Evolutionary conservation across 768 basidiomycete genomes (phyloP).

Genomic region (Kockovaella imperatae): DNA sequence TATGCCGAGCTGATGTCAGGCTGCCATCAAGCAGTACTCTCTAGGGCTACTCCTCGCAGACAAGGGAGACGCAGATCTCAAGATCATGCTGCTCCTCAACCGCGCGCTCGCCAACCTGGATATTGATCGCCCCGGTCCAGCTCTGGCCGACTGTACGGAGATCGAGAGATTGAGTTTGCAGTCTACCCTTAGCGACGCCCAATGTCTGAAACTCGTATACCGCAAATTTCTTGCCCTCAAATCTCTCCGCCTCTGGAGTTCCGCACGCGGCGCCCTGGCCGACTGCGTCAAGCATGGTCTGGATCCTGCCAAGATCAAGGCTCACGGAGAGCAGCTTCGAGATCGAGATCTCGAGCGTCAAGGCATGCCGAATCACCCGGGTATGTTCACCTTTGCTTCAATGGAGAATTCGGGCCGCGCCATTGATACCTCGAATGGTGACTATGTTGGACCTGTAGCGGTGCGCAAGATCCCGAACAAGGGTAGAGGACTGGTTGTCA

Average conservation of each 20-base stretch:
- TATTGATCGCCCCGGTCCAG: not conserved
- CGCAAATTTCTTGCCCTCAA: not conserved
- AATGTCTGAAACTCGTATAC: not conserved
- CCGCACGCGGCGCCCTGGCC: not conserved
- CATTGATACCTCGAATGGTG: too few relatives aligned
- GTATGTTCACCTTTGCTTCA: not conserved
- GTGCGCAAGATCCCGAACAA: not conserved
- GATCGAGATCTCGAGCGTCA: not conserved
- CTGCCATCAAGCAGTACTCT: not conserved
- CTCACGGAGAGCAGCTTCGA: not conserved
- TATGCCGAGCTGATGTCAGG: not conserved
- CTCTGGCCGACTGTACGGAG: conserved; percentile 2
- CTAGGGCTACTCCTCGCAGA: not conserved
- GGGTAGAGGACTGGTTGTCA: conserved; percentile 3
- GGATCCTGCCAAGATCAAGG: not conserved
- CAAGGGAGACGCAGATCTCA: not conserved
- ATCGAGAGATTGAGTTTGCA: not conserved
- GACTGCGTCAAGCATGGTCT: not conserved
- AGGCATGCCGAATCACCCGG: not conserved
- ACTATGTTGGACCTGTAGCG: conserved; percentile 2
- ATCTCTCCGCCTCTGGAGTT: not conserved
- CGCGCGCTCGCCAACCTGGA: conserved; percentile 1
- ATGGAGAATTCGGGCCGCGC: not conserved
- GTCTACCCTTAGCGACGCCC: not conserved
- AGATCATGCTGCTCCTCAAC: conserved; percentile 4